Evolutionary conservation across 1,139 yeast genomes (phyloP), one percentile per base, ranked within the genome.

Genomic region (Pichia sp.): DNA sequence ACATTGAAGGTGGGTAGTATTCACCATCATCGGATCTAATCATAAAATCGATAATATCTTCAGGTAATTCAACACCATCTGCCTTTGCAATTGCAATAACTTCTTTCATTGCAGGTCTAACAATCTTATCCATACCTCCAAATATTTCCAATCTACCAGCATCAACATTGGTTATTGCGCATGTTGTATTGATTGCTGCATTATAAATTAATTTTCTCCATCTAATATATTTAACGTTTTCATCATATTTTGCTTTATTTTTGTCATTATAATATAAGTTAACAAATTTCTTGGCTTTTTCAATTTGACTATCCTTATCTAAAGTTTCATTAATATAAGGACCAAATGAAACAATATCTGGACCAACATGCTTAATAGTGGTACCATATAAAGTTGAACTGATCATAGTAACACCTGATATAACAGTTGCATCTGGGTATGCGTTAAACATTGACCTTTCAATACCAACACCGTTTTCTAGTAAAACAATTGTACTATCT

Each of bases 151-250:
- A 63, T 48, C 87, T 67, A 40, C 80, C 81, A 23, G 76, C 75
- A 58, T 83, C 87, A 40, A 76, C 61, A 37, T 79, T 74, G 16
- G 84, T 74, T 33, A 78, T 59, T 8, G 82, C 78, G 48, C 80
- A 73, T 5, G 78, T 68, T 2, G 90, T 73, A 64, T 84, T 84
- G 60, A 78, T 71, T 3, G 79, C 73, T 8, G 84, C 75, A 57
- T 85, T 85, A 65, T 84, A 84, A 23, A 83, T 71, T 45, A 85
- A 69, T 59, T 85, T 85, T 48, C 76, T 69, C 94, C 94, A 85
- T 59, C 95, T 68, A 6, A 79, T 70, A 55, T 65, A 68, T 49
- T 74, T 72, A 16, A 74, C 78, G 51, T 76, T 64, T 12, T 61
- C 63, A 55, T 80, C 83, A 36, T 71, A 63, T 9, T 58, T 57